Evolutionary conservation across 257 asterid genomes (phyloP).

Genomic region (Phtheirospermum japonicum): DNA sequence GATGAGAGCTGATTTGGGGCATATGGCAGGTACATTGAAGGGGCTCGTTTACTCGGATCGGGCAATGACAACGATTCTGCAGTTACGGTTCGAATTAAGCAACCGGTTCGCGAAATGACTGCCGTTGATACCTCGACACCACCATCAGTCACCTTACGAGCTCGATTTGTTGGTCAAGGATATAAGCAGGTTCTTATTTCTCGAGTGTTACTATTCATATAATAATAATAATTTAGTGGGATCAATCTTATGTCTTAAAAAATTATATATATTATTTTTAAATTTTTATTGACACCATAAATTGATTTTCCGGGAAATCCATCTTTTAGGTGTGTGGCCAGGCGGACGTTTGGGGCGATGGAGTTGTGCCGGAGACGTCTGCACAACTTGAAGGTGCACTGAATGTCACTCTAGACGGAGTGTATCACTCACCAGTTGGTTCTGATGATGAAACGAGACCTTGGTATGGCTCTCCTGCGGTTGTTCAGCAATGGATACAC

Average conservation of each 20-base stretch:
- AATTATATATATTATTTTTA: too few species aligned
- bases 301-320: not conserved
- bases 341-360: slow-evolving; percentile 94
- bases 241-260: not conserved
- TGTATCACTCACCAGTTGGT: slow-evolving; percentile 84
- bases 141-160: slow-evolving; percentile 46
- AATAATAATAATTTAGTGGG: too few species aligned
- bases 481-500: slow-evolving; percentile 82
- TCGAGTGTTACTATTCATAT: not conserved
- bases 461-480: slow-evolving; percentile 85
- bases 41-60: slow-evolving; percentile 63
- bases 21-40: slow-evolving; percentile 67
- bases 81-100: slow-evolving; percentile 26
- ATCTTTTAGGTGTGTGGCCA: slow-evolving; percentile 73
- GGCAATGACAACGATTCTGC: slow-evolving; percentile 30
- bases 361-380: slow-evolving; percentile 87
- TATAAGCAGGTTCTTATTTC: slow-evolving; percentile 68
- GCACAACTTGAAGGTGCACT: slow-evolving; percentile 90
- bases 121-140: slow-evolving; percentile 31
- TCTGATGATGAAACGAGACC: slow-evolving; percentile 73
- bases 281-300: not conserved
- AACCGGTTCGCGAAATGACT: slow-evolving; percentile 42
- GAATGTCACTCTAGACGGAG: slow-evolving; percentile 70
- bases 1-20: slow-evolving; percentile 22
- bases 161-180: slow-evolving; percentile 89